Evolutionary conservation across 345 rosid genomes (phyloP).

Genomic region (Citrus australasica): DNA sequence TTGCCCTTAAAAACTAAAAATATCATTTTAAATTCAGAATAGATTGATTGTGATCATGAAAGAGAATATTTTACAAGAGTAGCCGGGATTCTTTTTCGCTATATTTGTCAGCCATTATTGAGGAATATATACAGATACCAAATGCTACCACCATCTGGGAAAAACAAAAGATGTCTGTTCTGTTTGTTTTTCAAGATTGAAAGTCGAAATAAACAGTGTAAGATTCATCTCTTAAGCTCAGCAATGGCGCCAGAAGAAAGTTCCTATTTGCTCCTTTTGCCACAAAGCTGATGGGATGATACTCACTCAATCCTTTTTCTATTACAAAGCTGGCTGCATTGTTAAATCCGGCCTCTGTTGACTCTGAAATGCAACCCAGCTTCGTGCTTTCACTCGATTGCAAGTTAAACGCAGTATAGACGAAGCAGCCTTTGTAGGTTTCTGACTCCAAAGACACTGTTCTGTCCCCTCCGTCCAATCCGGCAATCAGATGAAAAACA

Average conservation of each 20-base stretch:
- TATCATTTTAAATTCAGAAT: too few relatives aligned
- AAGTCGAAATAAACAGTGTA: conserved; percentile 47
- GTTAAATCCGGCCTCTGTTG: conserved; percentile 24
- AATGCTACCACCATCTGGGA: too few relatives aligned
- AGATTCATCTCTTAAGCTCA: conserved; percentile 43
- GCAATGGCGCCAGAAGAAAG: conserved; percentile 41
- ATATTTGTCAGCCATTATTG: too few relatives aligned
- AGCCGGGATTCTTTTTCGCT: too few relatives aligned
- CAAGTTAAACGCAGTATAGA: conserved; percentile 37
- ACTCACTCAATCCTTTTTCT: conserved; percentile 43
- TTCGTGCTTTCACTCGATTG: conserved; percentile 29
- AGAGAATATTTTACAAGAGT: too few relatives aligned
- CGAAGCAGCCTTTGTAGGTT: conserved; percentile 52
- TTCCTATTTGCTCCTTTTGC: conserved; percentile 34
- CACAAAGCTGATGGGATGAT: conserved; percentile 51
- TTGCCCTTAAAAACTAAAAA: too few relatives aligned
- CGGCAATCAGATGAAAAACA: conserved; percentile 48
- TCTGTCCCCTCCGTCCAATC: conserved; percentile 53
- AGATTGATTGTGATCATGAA: too few relatives aligned
- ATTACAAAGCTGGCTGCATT: conserved; percentile 53
- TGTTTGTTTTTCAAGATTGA: background rate
- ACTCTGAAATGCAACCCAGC: conserved; percentile 45
- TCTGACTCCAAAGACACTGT: conserved; percentile 58
- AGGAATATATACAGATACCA: too few relatives aligned
- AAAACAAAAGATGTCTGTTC: too few relatives aligned